Percentiles rank a stretch among this genome's conserved stretches.
Conservation (phyloP, 805 yeast genomes). For the Ogataea glucozyma region DNA sequence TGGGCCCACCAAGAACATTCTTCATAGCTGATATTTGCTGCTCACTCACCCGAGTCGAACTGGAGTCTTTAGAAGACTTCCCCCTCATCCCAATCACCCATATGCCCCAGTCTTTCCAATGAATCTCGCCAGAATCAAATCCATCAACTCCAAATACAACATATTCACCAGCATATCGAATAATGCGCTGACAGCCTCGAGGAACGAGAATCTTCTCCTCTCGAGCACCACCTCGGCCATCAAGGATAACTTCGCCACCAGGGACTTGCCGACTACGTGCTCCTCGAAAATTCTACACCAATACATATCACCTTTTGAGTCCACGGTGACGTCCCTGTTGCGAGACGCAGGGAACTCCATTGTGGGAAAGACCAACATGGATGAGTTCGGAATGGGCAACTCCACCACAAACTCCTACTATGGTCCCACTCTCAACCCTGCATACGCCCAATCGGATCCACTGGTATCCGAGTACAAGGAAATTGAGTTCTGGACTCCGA, state of each 20-base stretch:
- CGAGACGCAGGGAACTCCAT: constrained; percentile 50
- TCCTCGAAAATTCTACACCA: constrained; percentile 62
- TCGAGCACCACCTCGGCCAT: constrained; percentile 45
- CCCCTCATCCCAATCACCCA: too few species aligned
- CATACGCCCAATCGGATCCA: constrained; percentile 27
- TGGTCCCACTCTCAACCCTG: constrained; percentile 62
- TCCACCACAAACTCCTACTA: constrained; percentile 54
- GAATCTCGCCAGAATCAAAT: constrained; percentile 1
- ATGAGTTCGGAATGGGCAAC: constrained; percentile 98
- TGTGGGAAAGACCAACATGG: constrained; percentile 87
- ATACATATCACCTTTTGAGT: constrained; percentile 76
- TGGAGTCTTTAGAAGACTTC: too few species aligned
- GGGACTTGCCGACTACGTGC: constrained; percentile 68
- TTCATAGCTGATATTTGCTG: too few species aligned
- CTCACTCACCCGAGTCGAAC: too few species aligned
- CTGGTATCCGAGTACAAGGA: constrained; percentile 27
- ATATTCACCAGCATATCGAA: constrained; percentile 44
- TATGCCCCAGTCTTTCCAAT: too few species aligned
- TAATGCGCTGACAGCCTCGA: constrained; percentile 6
- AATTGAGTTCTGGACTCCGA: constrained; percentile 28
- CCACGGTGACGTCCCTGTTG: constrained; percentile 68
- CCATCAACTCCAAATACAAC: constrained; percentile 26
- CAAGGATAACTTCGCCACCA: constrained; percentile 82
- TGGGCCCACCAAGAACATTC: too few species aligned
- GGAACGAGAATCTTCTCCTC: constrained; percentile 21